phyloP scores from a whole-genome alignment of 2,329 filamentous ascomycete genomes.

The Pezizomycotina sp. region DNA sequence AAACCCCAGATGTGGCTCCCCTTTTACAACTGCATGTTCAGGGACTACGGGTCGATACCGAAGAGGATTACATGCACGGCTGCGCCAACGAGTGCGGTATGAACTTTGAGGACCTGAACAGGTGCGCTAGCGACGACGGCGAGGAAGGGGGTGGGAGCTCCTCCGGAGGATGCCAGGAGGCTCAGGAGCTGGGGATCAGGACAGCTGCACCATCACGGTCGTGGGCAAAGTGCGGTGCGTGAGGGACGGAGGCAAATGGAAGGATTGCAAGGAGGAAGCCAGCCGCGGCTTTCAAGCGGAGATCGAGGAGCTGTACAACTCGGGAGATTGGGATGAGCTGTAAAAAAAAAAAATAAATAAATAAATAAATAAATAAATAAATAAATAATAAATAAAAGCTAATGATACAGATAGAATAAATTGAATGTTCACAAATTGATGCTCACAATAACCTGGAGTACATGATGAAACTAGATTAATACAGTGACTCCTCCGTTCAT shows the following conservation, averaged over 20 bases:
- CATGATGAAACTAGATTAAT: too few species aligned
- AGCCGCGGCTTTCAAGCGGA: too few species aligned
- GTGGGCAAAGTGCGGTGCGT: slow-evolving; percentile 71
- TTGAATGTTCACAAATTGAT: too few species aligned
- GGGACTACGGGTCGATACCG: slow-evolving; percentile 62
- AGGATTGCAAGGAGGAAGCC: slow-evolving; percentile 58
- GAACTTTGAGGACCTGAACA: slow-evolving; percentile 63
- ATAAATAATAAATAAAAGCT: too few species aligned
- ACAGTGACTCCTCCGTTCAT: too few species aligned
- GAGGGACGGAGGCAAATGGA: slow-evolving; percentile 63
- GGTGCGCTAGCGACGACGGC: slow-evolving; percentile 62
- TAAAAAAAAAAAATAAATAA: too few species aligned
- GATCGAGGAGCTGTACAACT: too few species aligned
- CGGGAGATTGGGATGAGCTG: too few species aligned
- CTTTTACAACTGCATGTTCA: slow-evolving; percentile 78
- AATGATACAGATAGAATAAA: too few species aligned
- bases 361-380: too few species aligned
- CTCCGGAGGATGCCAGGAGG: slow-evolving; percentile 46
- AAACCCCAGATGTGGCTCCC: slow-evolving; percentile 63
- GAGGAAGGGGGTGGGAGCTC: slow-evolving; percentile 50
- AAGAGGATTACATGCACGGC: slow-evolving; percentile 60
- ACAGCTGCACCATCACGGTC: slow-evolving; percentile 64
- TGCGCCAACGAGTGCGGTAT: slow-evolving; percentile 86
- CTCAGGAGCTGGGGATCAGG: slow-evolving; percentile 46
- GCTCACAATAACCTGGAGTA: too few species aligned